A percentile compares a stretch with the other conserved stretches of the same genome.
Conservation (phyloP, 2,329 filamentous ascomycete species). For the Hypoxylon sp. region DNA sequence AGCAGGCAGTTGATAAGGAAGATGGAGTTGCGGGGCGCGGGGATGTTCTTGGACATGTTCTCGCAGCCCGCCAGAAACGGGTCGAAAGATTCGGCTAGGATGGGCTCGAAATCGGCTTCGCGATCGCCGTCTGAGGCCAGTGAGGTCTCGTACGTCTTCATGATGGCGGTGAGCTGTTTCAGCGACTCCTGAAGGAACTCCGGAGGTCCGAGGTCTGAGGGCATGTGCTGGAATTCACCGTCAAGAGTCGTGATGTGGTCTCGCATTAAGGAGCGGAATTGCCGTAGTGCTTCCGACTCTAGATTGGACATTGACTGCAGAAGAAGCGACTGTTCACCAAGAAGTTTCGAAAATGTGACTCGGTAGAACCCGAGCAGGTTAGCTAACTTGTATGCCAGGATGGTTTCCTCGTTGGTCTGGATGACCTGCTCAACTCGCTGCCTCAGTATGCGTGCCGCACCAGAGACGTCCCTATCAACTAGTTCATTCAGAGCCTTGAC, state of each 20-base stretch:
- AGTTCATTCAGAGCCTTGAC: conserved; percentile 85
- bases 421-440: conserved; percentile 93
- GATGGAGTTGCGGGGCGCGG: conserved; percentile 72
- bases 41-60: conserved; percentile 74
- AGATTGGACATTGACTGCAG: conserved; percentile 77
- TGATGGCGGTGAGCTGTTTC: conserved; percentile 81
- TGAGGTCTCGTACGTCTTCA: conserved; percentile 90
- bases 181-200: conserved; percentile 86
- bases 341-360: conserved; percentile 83
- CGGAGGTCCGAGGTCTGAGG: conserved; percentile 82
- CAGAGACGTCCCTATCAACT: conserved; percentile 86
- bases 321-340: conserved; percentile 78
- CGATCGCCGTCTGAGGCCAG: conserved; percentile 71
- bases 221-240: conserved; percentile 76
- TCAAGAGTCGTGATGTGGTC: conserved; percentile 85
- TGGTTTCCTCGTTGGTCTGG: conserved; percentile 90
- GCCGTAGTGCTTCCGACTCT: conserved; percentile 82
- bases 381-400: conserved; percentile 88
- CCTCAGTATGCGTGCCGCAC: conserved; percentile 85
- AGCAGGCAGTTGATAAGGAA: conserved; percentile 82
- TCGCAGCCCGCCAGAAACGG: conserved; percentile 86
- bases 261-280: conserved; percentile 85
- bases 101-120: conserved; percentile 79
- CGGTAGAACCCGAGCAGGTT: conserved; percentile 93
- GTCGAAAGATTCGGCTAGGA: conserved; percentile 85